A percentile compares a stretch with the other conserved stretches of the same genome.
Conservation (phyloP, 352 stramenopile species). For the Globisporangium rhizosaccharum region DNA sequence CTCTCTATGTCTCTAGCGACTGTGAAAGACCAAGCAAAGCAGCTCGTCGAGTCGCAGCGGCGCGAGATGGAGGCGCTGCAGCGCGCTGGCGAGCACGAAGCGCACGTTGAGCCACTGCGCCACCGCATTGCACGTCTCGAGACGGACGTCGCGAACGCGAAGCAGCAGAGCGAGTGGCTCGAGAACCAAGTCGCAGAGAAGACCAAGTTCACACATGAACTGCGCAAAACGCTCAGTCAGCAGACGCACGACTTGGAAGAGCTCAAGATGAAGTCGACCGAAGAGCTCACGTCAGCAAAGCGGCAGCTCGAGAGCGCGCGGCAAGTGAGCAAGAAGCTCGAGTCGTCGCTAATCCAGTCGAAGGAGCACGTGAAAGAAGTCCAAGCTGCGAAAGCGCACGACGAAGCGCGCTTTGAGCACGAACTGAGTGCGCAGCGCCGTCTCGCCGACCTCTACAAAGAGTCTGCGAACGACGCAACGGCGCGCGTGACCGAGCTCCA, state of each 20-base stretch:
- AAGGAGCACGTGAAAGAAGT: conserved; percentile 72
- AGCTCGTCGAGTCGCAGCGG: conserved; percentile 49
- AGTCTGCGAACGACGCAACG: conserved; percentile 51
- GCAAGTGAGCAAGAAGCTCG: conserved; percentile 61
- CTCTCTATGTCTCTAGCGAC: conserved; percentile 11
- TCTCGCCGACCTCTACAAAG: conserved; percentile 69
- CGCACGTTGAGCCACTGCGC: conserved; percentile 50
- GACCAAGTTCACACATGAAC: conserved; percentile 51
- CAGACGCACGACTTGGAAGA: conserved; percentile 51
- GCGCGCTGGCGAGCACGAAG: conserved; percentile 48
- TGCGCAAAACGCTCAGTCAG: conserved; percentile 52
- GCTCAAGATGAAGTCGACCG: conserved; percentile 37
- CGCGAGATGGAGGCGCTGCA: conserved; percentile 64
- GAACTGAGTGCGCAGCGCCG: conserved; percentile 64
- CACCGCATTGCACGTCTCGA: conserved; percentile 40
- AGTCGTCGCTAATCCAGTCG: conserved; percentile 48
- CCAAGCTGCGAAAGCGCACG: conserved; percentile 49
- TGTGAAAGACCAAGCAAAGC: conserved; percentile 46
- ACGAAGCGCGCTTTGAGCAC: conserved; percentile 59
- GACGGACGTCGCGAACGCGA: conserved; percentile 42
- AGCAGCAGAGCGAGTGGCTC: conserved; percentile 64
- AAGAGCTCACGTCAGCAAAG: conserved; percentile 41
- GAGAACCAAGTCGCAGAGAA: conserved; percentile 64
- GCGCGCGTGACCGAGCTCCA: conserved; percentile 51
- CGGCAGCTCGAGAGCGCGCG: conserved; percentile 56